Base-by-base conservation (phyloP, 2,329 filamentous ascomycete species). In the Ambrosiella cleistominuta region DNA sequence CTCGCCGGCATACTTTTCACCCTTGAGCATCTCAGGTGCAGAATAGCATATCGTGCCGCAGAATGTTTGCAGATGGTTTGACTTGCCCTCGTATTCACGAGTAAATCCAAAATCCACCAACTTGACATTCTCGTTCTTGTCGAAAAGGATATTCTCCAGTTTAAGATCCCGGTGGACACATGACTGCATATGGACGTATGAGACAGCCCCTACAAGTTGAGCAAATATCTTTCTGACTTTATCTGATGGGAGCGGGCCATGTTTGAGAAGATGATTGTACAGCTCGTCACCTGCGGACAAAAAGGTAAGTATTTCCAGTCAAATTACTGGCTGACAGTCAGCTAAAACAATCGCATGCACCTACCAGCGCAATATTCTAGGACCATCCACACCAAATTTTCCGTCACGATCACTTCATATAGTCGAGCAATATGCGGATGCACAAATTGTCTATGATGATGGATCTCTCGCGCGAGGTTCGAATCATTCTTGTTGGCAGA, bases 81-180 rank as follows among this genome's bases (percentile, higher is more conserved):
- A 81, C 65, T 94, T 89, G 61, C 91, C 91, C 70, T 96, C 89
- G 69, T 98, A 98, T 71, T 98, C 93, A 63, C 93, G 79, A 9
- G 93, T 98, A 68, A 98, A 98, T 15, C 93, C 93, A 72, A 98
- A 98, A 69, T 98, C 93, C 64, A 94, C 91, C 61, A 98, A 74
- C 72, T 98, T 98, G 64, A 98, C 93, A 66, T 97, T 95, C 67
- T 94, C 91, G 67, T 96, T 79, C 69, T 94, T 97, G 73, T 98
- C 93, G 64, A 98, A 78, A 51, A 98, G 57, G 9, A 61, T 58
- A 37, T 72, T 72, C 68, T 98, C 93, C 66, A 98, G 78, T 71
- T 98, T 98, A 57, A 98, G 74, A 68, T 98, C 93, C 64, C 93
- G 87, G 69, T 98, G 93, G 39, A 98, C 93, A 68, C 93, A 98